phyloP scores from a whole-genome alignment of 164 flowering plant genomes.

The Magnolia kwangsiensis region DNA sequence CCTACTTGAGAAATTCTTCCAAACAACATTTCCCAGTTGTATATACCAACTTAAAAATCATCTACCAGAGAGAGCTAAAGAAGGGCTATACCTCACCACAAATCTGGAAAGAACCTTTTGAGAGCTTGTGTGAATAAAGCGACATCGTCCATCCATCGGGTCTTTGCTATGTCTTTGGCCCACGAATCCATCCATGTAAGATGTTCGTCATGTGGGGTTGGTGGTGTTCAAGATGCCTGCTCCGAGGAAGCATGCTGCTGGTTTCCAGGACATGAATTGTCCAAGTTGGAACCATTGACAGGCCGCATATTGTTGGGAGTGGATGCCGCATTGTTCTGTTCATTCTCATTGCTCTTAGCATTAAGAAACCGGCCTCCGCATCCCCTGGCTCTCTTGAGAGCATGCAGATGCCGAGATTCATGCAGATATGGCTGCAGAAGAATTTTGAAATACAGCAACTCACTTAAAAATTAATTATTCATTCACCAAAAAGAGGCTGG shows the following conservation, averaged over 20 bases:
- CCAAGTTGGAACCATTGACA: conserved; percentile 34
- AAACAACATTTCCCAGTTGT: background rate
- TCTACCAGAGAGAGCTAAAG: background rate
- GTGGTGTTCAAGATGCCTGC: background rate
- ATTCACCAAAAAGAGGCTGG: no score
- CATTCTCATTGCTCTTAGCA: conserved; percentile 44
- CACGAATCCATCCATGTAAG: background rate
- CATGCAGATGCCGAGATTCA: conserved; percentile 69
- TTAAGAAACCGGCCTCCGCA: conserved; percentile 74
- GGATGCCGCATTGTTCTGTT: conserved; percentile 27
- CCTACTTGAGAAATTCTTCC: background rate
- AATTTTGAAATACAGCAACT: background rate
- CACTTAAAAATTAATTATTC: no score
- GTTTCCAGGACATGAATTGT: conserved; percentile 8
- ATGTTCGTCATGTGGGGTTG: background rate
- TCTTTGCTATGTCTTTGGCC: background rate
- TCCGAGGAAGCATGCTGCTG: conserved; percentile 24
- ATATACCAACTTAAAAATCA: background rate
- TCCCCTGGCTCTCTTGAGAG: conserved; percentile 69
- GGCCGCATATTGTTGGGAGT: conserved; percentile 36
- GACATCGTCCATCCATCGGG: background rate
- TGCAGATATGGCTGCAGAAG: conserved; percentile 64
- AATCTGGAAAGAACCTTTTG: conserved; percentile 1
- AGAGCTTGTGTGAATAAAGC: background rate
- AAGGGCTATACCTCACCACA: background rate